A percentile compares a stretch with the other conserved stretches of the same genome.
These are phyloP conservation scores for Sarocladium oryzae DNA, from an alignment of 2,329 filamentous ascomycete species.

Conservation along the genomic window DNA sequence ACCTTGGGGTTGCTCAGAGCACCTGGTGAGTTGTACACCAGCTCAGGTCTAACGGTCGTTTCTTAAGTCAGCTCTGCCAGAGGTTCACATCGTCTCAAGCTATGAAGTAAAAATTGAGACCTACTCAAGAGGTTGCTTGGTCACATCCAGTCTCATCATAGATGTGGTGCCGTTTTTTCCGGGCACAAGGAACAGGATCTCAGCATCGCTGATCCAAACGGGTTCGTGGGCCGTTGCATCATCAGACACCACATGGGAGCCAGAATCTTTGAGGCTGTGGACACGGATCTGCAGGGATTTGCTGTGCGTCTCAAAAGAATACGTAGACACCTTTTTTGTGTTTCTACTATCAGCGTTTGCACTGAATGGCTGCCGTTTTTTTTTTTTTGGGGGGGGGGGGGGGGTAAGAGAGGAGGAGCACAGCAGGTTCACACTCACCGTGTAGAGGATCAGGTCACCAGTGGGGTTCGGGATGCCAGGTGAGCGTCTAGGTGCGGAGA, in stretches of 20 bases:
- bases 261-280: slow-evolving; percentile 61
- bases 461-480: slow-evolving; percentile 62
- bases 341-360: not conserved
- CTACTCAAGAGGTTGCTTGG: slow-evolving; percentile 31
- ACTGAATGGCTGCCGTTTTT: not conserved
- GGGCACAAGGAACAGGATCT: slow-evolving; percentile 49
- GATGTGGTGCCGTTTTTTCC: slow-evolving; percentile 40
- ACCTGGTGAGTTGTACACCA: slow-evolving; percentile 34
- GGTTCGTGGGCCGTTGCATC: slow-evolving; percentile 62
- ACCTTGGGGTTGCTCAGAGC: slow-evolving; percentile 53
- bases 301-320: slow-evolving; percentile 71
- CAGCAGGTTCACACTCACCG: slow-evolving; percentile 33
- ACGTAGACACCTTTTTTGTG: slow-evolving; percentile 60
- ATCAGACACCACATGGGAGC: slow-evolving; percentile 59
- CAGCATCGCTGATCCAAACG: slow-evolving; percentile 66
- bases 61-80: too few species aligned
- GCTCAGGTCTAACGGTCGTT: not conserved
- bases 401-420: too few species aligned
- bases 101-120: too few species aligned
- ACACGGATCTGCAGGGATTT: slow-evolving; percentile 64
- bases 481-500: slow-evolving; percentile 69
- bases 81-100: slow-evolving; percentile 34
- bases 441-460: slow-evolving; percentile 60
- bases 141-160: slow-evolving; percentile 34
- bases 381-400: too few species aligned